Base-by-base conservation (phyloP, 805 yeast species). In the Candida xyloterini region DNA sequence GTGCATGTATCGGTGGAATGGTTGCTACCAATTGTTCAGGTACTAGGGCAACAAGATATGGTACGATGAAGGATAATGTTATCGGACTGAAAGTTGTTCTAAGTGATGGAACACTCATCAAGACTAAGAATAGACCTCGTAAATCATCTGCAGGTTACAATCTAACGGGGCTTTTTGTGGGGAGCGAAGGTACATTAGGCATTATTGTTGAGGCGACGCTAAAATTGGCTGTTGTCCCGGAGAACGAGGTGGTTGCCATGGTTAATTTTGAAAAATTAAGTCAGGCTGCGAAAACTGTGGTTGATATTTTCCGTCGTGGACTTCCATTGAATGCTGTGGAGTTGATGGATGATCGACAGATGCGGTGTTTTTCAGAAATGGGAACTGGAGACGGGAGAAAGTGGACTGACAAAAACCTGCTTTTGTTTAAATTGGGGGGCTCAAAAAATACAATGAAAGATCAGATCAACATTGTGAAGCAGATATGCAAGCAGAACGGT, bases 101-200 rank as follows among this genome's bases (percentile, higher is more conserved):
- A 31, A 85, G 93, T 10, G 95, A 84, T 60, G 95, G 95, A 2
- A 79, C 89, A 1, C 65, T 85, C 24, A 67, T 84, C 34, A 85
- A 81, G 63, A 85, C 95, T 1, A 76, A 77, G 44, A 77, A 74
- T 50, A 70, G 93, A 56, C 90, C 93, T 3, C 71, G 85, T 52
- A 84, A 85, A 51, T 75, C 89, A 2, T 73, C 85, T 46, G 90
- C 91, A 7, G 95, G 95, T 10, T 84, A 84, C 56, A 84, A 83
- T 52, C 66, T 84, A 56, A 84, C 83, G 39, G 81, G 83, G 7
- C 57, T 84, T 43, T 81, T 84, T 53, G 68, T 79, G 32, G 91
- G 91, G 0, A 71, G 82, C 35, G 91, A 84, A 53, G 91, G 91
- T 2, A 84, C 91, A 0, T 59, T 84, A 45, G 91, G 90, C 1